Base-by-base conservation (phyloP, 2,329 filamentous ascomycete genomes). In the Sarocladium strictum region DNA sequence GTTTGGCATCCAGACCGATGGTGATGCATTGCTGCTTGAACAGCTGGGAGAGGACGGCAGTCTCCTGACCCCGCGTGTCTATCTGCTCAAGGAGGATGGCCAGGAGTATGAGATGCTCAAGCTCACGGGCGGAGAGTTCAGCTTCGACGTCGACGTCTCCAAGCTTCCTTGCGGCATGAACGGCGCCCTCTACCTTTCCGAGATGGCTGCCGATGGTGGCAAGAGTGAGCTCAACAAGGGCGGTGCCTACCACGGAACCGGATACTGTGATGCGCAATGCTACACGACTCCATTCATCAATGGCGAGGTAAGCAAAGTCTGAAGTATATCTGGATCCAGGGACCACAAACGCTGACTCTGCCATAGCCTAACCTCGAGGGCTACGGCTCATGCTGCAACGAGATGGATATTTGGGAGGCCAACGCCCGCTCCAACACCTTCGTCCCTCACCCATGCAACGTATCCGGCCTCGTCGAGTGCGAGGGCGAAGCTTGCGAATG, bases 131-230 rank as follows among this genome's bases (percentile, higher is more conserved):
- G 69, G 78, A 58, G 84, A 87, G 65, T 78, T 87, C 63, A 79
- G 79, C 14, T 86, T 87, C 55, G 83, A 86, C 47, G 83, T 86
- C 3, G 84, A 87, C 61, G 76, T 84, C 41, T 84, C 81, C 24
- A 76, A 79, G 59, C 72, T 87, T 29, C 80, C 81, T 14, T 88
- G 85, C 59, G 85, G 85, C 55, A 72, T 87, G 64, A 87, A 88
- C 66, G 84, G 84, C 57, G 84, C 84, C 17, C 65, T 87, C 29
- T 86, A 87, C 69, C 77, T 87, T 14, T 72, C 69, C 19, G 72
- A 75, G 65, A 76, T 76, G 73, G 75, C 80, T 11, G 70, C 74
- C 6, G 80, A 85, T 61, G 86, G 86, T 60, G 85, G 83, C 29
- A 58, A 75, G 61, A 80, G 77, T 62, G 63, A 73, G 0, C 72